Base-by-base conservation (phyloP, 768 basidiomycete species). In the Daedaleopsis sinensis region DNA sequence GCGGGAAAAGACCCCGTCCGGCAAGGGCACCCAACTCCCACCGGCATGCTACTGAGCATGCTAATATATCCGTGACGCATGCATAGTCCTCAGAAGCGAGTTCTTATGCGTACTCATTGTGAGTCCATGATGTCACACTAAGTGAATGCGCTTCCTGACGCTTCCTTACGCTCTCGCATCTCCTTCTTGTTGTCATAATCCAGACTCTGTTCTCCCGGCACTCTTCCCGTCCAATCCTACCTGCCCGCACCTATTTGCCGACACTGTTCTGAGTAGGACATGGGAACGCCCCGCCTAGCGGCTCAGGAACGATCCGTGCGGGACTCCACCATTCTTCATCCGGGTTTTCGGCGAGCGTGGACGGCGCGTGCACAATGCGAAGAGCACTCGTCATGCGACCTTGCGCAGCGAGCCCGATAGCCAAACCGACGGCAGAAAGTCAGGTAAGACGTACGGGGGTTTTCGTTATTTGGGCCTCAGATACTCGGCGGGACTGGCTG, bases 41-140 rank as follows among this genome's bases (percentile, higher is more conserved):
- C 27, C 27, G 27, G 27, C 27, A 32, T 32, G 27, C 27, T 32
- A 32, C 27, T 32, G 27, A 32, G 27, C 27, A 32, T 32, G 27
- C 27, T 32, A 32, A 32, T 32, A 7, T 32, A 32, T 32, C 27
- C 27, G 27, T 32, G 27, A 32, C 27, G 27, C 27, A 7, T 32
- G 27, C 27, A 7, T 3, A 32, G 27, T 42, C 24, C 38, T 12
- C 13, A 43, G 44, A 46, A n/a, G 15, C n/a, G 47, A 3, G 3
- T 24, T 21, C 21, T 24, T 23, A 18, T 43, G 12, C 46, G 15
- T 21, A 49, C 19, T 21, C 3, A 49, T 27, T 15, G 21, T 19
- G n/a, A 47, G 9, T n/a, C n/a, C 46, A 44, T 61, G 59, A 61
- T 55, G 54, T 61, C 48, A 61, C 36, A 15, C 11, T 9, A 15